phyloP scores from a whole-genome alignment of 371 early-diverging fungal species.

The Lichtheimia ornata region DNA sequence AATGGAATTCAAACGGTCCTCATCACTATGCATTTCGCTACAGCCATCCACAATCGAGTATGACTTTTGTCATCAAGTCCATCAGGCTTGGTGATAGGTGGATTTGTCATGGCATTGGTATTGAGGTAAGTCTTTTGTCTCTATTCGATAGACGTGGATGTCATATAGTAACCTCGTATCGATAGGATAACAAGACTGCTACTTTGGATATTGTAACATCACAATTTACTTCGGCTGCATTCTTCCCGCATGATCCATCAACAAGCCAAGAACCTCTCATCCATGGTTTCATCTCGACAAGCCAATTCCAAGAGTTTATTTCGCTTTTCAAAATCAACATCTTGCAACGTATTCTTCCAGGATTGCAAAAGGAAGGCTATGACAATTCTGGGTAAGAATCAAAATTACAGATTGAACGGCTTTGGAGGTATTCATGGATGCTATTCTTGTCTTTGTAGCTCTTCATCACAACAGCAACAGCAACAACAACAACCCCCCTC shows the following conservation, averaged over 20 bases:
- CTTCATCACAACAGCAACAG: slow-evolving; percentile 4
- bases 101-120: slow-evolving; percentile 66
- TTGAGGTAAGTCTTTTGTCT: slow-evolving; percentile 53
- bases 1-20: slow-evolving; percentile 63
- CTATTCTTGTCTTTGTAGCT: background rate
- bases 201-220: slow-evolving; percentile 54
- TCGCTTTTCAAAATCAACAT: slow-evolving; percentile 62
- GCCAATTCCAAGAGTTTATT: slow-evolving; percentile 62
- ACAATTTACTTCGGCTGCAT: slow-evolving; percentile 58
- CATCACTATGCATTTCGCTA: slow-evolving; percentile 67
- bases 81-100: slow-evolving; percentile 65
- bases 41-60: slow-evolving; percentile 67
- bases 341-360: slow-evolving; percentile 70
- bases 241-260: slow-evolving; percentile 51
- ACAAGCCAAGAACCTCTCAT: slow-evolving; percentile 47
- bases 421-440: too few relatives aligned
- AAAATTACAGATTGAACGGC: too few relatives aligned
- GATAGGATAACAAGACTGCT: slow-evolving; percentile 64
- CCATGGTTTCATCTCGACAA: slow-evolving; percentile 62
- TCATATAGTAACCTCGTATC: background rate
- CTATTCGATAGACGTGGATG: background rate
- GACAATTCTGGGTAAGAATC: slow-evolving; percentile 18
- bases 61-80: slow-evolving; percentile 72
- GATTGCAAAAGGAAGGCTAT: slow-evolving; percentile 56
- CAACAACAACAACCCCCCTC: slow-evolving; percentile 7